Evolutionary conservation across 2,329 filamentous ascomycete species (phyloP).

Genomic region (Scedosporium apiospermum): DNA sequence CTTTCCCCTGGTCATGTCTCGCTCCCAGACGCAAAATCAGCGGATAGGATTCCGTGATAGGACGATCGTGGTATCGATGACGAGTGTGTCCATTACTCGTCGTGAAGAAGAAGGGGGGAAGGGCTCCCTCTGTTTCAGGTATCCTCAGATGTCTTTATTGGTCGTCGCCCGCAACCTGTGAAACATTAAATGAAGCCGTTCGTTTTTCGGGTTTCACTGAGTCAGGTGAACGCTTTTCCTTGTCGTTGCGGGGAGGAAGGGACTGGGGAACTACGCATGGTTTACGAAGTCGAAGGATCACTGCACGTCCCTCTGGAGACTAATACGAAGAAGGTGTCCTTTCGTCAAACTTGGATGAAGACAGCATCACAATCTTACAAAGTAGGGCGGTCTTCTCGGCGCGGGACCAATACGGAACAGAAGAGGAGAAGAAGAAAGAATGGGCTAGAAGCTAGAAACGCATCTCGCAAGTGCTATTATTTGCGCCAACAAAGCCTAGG

Average conservation of each 20-base stretch:
- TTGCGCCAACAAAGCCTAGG: no score
- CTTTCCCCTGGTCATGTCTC: background rate
- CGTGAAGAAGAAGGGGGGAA: background rate
- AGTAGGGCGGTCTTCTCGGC: background rate
- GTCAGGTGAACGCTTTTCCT: background rate
- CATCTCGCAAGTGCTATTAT: no score
- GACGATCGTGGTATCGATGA: background rate
- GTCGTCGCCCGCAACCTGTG: background rate
- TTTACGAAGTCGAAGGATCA: no score
- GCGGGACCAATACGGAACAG: background rate
- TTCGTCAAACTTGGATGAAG: background rate
- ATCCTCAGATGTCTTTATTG: background rate
- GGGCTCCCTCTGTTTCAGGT: background rate
- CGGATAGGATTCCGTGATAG: background rate
- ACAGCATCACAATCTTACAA: background rate
- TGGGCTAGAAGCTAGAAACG: no score
- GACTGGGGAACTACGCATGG: no score
- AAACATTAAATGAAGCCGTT: background rate
- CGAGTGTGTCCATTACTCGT: no score
- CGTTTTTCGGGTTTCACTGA: background rate
- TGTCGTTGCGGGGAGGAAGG: no score
- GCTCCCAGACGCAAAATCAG: background rate
- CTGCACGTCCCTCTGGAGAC: no score
- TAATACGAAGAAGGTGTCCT: background rate
- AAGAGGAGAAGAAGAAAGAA: no score